Conservation (phyloP, 257 asterid genomes). For the Nemophila menziesii region DNA sequence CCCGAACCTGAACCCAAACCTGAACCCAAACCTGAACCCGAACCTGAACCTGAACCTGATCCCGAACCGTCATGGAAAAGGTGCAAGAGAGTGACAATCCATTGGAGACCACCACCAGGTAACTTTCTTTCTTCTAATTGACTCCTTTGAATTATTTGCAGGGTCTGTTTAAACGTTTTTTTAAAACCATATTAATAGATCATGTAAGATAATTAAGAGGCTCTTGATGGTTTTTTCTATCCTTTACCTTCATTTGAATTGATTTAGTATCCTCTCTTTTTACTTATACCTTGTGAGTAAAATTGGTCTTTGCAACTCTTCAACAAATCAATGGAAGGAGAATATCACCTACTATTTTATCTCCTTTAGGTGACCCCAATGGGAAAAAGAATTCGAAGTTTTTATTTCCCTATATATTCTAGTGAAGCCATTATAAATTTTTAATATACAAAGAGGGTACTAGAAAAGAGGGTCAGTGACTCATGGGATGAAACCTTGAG, state of each 20-base stretch:
- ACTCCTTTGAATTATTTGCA: neutral
- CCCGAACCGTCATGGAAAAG: constrained; percentile 61
- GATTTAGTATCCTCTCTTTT: neutral
- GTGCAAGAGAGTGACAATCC: constrained; percentile 54
- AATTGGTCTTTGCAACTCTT: neutral
- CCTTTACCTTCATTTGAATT: too few species aligned
- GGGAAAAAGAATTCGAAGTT: neutral
- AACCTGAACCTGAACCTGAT: too few species aligned
- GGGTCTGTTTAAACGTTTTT: neutral
- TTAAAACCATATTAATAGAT: too few species aligned
- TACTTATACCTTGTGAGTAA: neutral
- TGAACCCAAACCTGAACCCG: too few species aligned
- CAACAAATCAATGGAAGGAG: neutral
- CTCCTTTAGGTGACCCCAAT: neutral
- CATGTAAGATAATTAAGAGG: neutral
- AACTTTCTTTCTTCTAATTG: constrained; percentile 21
- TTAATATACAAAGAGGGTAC: neutral
- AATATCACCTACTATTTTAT: neutral
- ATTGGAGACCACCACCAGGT: constrained; percentile 84
- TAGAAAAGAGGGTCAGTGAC: too few species aligned
- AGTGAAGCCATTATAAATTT: neutral
- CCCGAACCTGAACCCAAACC: too few species aligned
- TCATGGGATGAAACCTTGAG: too few species aligned
- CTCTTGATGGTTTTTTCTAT: neutral
- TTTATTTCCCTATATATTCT: too few species aligned